Evolutionary conservation across 225 moss, liverwort and hornwort species (phyloP), one percentile per base, ranked within the genome.

Genomic region (Anthoceros angustus): DNA sequence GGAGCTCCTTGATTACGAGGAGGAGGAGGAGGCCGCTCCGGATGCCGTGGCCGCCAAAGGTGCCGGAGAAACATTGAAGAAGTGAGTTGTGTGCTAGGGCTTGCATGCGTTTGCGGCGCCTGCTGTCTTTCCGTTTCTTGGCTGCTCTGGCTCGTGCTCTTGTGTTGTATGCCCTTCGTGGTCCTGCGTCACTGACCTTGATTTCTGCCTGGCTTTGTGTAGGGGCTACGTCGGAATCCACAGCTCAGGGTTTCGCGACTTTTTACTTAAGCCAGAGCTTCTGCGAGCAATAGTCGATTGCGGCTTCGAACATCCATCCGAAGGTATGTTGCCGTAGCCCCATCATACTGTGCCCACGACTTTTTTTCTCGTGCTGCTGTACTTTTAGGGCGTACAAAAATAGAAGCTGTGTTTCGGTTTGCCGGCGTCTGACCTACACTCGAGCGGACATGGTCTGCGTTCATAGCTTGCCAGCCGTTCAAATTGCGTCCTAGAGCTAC

Each of bases 271-370:
- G 73, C 93, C 93, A 0, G 93, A 93, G 75, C 87, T 93, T 62
- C 89, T 93, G 48, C 93, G 93, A 40, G 93, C 93, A 14, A 93
- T 93, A 69, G 89, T 93, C 48, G 93, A 93, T 70, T 93, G 93
- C 74, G 93, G 93, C 41, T 93, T 93, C 86, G 93, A 93, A 77
- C 93, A 93, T 76, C 93, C 93, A 32, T 93, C 93, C 64, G 93
- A 93, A 89, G 92, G 92, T 92, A 72, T 8, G 18, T 62, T 63
- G 15, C 6, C 43, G 43, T 55, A 55, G n/a, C 23, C 16, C 23
- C 55, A 5, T 55, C n/a, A 4, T 7, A 55, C n/a, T 4, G 15
- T 11, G n/a, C 1, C 2, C 32, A 4, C 32, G 15, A 50, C 32
- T 42, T 21, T 10, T 26, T 32, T 25, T 41, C 43, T 20, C 15